Conservation (phyloP, 257 asterid species). For the Solanum bulbocastanum region DNA sequence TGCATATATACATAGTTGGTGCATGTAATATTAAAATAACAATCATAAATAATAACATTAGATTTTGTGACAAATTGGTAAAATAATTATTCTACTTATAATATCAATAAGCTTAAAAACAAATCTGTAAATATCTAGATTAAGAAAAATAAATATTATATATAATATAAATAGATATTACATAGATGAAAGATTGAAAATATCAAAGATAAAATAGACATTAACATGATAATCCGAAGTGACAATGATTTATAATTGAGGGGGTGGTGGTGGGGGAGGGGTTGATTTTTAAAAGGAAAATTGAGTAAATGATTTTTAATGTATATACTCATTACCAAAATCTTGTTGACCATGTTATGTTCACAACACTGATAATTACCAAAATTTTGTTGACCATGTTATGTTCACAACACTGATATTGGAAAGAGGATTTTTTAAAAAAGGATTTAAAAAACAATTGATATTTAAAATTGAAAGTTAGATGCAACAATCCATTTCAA, state of each 20-base stretch:
- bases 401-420: background rate
- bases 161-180: background rate
- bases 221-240: background rate
- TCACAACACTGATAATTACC: background rate
- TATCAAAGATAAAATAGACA: background rate
- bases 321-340: background rate
- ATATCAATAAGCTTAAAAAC: background rate
- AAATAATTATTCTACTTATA: background rate
- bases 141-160: too few relatives aligned
- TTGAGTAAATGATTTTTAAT: background rate
- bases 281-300: background rate
- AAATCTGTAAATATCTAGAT: too few relatives aligned
- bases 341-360: background rate
- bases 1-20: background rate
- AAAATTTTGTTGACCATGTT: background rate
- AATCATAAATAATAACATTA: background rate
- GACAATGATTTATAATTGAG: background rate
- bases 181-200: background rate
- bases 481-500: background rate
- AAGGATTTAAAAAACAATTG: background rate
- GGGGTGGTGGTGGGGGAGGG: background rate
- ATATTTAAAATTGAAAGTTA: background rate
- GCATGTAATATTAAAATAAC: background rate
- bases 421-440: background rate
- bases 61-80: background rate